These are phyloP conservation scores for Ceriops zippeliana DNA, from an alignment of 345 rosid species.

Conservation along the genomic window DNA sequence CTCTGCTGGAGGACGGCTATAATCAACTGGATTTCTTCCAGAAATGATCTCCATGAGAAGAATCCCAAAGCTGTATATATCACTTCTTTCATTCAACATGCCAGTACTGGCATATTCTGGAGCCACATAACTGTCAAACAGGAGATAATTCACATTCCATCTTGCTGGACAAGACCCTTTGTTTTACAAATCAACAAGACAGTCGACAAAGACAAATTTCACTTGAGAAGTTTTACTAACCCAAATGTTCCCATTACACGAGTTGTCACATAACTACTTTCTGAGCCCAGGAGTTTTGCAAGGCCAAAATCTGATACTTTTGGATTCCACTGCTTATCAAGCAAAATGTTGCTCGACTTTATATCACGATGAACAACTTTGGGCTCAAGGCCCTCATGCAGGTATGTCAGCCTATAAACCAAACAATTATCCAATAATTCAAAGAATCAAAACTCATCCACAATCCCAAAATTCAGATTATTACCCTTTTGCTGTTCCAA, in stretches of 20 bases:
- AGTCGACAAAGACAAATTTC: background rate
- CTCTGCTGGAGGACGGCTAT: conserved; percentile 81
- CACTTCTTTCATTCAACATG: conserved; percentile 49
- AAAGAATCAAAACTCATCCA: no score
- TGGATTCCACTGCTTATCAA: conserved; percentile 87
- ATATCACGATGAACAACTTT: conserved; percentile 93
- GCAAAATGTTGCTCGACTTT: conserved; percentile 80
- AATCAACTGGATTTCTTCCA: conserved; percentile 91
- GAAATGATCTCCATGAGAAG: conserved; percentile 83
- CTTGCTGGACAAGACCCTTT: background rate
- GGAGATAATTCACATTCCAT: background rate
- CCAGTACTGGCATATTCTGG: conserved; percentile 97
- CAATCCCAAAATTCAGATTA: background rate
- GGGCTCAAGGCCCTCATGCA: conserved; percentile 95
- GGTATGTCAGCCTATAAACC: conserved; percentile 59
- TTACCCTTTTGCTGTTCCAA: conserved; percentile 85
- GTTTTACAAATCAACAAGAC: background rate
- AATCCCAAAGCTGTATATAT: conserved; percentile 81
- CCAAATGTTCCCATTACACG: conserved; percentile 99
- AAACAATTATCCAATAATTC: no score
- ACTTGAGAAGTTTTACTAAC: conserved; percentile 34
- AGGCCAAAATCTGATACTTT: conserved; percentile 97
- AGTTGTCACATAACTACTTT: conserved; percentile 74
- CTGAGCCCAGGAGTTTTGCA: conserved; percentile 78
- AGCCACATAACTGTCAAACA: conserved; percentile 72